These are phyloP conservation scores for Leptographium radiaticola DNA, from an alignment of 2,329 filamentous ascomycete species.

Conservation along the genomic window DNA sequence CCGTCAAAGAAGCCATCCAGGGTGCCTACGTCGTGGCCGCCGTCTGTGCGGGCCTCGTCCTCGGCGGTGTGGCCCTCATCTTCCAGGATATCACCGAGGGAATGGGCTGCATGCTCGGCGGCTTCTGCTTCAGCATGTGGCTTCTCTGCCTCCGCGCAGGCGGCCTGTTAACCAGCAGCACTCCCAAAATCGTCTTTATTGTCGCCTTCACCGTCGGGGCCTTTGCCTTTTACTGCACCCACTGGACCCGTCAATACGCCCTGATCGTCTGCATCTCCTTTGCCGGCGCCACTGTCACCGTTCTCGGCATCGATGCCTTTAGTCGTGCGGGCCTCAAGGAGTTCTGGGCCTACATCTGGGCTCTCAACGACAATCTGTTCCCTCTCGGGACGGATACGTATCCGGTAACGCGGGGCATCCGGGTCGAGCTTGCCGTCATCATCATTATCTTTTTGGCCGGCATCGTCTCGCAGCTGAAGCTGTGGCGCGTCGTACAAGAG, in stretches of 20 bases:
- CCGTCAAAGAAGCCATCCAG: constrained; percentile 62
- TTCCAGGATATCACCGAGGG: constrained; percentile 74
- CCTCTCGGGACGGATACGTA: constrained; percentile 66
- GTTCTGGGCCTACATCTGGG: constrained; percentile 91
- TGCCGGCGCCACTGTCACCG: constrained; percentile 61
- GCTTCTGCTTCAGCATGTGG: constrained; percentile 86
- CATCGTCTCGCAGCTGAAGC: constrained; percentile 68
- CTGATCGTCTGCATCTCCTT: constrained; percentile 69
- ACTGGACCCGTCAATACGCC: constrained; percentile 63
- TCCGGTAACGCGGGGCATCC: constrained; percentile 74
- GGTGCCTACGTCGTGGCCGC: constrained; percentile 77
- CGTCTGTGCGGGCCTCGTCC: constrained; percentile 56
- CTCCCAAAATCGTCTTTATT: constrained; percentile 63
- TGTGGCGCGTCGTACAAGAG: constrained; percentile 71
- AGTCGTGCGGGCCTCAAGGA: constrained; percentile 84
- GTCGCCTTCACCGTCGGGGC: constrained; percentile 52
- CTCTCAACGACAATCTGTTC: constrained; percentile 66
- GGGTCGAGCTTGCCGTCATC: constrained; percentile 69
- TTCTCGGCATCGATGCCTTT: constrained; percentile 85
- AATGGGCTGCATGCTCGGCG: constrained; percentile 75
- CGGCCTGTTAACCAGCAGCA: constrained; percentile 52
- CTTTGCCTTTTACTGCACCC: constrained; percentile 67
- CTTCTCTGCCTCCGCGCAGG: constrained; percentile 64
- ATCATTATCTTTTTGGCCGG: constrained; percentile 64
- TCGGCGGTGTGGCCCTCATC: constrained; percentile 62